Conservation (phyloP, 2,329 filamentous ascomycete genomes). For the Penicillium sp. region DNA sequence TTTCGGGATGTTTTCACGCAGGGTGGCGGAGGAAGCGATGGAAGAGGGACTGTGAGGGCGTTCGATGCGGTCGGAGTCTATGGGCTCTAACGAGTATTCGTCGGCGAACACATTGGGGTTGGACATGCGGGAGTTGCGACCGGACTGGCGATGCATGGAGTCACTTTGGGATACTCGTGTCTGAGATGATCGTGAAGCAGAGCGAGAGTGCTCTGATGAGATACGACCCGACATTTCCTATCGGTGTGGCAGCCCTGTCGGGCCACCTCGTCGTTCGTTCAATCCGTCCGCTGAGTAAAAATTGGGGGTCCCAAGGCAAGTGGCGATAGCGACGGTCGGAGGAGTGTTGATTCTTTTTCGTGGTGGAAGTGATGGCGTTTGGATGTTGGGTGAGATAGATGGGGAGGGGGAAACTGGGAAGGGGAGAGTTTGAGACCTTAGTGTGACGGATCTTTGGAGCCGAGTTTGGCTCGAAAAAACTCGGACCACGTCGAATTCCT, state of each 20-base stretch:
- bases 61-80: constrained; percentile 38
- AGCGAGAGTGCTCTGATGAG: constrained; percentile 39
- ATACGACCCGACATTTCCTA: constrained; percentile 43
- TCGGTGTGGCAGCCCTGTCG: constrained; percentile 39
- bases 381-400: not conserved
- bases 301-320: constrained; percentile 15
- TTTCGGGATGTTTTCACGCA: constrained; percentile 32
- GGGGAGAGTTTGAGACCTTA: not conserved
- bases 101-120: constrained; percentile 53
- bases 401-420: not conserved
- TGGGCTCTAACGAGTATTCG: constrained; percentile 49
- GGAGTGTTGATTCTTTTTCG: not conserved
- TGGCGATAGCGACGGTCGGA: constrained; percentile 9
- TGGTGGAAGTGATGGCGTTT: not conserved
- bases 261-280: constrained; percentile 36
- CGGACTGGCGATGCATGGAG: constrained; percentile 32
- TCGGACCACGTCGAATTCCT: not conserved
- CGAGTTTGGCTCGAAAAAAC: not conserved
- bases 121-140: constrained; percentile 34
- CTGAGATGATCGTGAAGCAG: constrained; percentile 34
- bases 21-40: constrained; percentile 35
- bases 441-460: not conserved
- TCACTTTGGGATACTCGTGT: constrained; percentile 28
- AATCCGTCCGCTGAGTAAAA: constrained; percentile 28
- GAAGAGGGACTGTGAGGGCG: constrained; percentile 35